These are phyloP conservation scores for Beauveria asiatica DNA, from an alignment of 2,329 filamentous ascomycete genomes.

Conservation along the genomic window DNA sequence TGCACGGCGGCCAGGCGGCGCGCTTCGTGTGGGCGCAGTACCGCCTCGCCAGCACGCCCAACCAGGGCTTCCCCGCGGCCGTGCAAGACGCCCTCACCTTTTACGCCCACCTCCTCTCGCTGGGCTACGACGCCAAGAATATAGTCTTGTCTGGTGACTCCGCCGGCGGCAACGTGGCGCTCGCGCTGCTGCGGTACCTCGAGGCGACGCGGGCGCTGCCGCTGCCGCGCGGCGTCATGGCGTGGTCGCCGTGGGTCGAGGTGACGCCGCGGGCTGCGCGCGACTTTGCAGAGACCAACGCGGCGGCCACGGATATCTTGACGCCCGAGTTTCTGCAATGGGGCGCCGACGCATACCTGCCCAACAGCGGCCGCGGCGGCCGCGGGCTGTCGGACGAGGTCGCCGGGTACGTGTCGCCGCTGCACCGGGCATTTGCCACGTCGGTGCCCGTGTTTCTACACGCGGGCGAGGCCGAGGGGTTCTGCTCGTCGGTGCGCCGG, in stretches of 20 bases:
- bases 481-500: not conserved
- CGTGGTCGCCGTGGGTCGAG: constrained; percentile 9
- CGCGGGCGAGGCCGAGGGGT: constrained; percentile 7
- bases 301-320: not conserved
- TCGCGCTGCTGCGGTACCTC: constrained; percentile 23
- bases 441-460: constrained; percentile 8
- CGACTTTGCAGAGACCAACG: not conserved
- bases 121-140: constrained; percentile 16
- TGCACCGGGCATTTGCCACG: constrained; percentile 2
- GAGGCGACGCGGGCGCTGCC: not conserved
- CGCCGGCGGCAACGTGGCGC: constrained; percentile 21
- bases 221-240: constrained; percentile 3
- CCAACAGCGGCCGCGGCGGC: not conserved
- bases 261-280: not conserved
- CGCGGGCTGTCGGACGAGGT: not conserved
- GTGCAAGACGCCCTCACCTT: constrained; percentile 23
- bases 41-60: constrained; percentile 17
- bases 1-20: constrained; percentile 14
- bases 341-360: constrained; percentile 5
- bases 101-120: constrained; percentile 18
- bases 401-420: constrained; percentile 3
- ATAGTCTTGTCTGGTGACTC: constrained; percentile 25
- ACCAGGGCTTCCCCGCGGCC: constrained; percentile 21
- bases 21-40: constrained; percentile 22
- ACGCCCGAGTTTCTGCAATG: constrained; percentile 3